Base-by-base conservation (phyloP, 1,284 basidiomycete species). In the Leccinum subrobustum region DNA sequence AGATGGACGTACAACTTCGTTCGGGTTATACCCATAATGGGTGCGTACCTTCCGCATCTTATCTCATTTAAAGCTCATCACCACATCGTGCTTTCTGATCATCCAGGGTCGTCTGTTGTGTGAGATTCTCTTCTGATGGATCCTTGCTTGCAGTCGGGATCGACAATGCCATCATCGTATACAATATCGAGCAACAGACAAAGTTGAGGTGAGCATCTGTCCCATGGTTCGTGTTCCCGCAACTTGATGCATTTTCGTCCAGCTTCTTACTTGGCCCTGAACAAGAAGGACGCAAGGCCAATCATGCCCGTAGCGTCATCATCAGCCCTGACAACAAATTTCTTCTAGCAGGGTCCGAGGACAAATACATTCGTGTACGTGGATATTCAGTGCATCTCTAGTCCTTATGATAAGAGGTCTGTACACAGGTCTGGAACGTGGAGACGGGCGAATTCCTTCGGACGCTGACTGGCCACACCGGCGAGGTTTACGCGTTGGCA, bases 1-100 rank as follows among this genome's bases (percentile, higher is more conserved):
- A 75, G 62, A 75, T 77, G 76, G 73, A 77, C 57, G 68, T 76
- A 50, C 73, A 73, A 56, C 66, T 71, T 55, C 57, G 53, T 29
- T 57, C 60, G n/a, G 60, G 57, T 52, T 68, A 68, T 64, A 31
- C 63, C 57, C 75, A 75, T 55, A 58, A 67, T 7, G 67, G 66
- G 76, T 77, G 33, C 42, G 75, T 66, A n/a, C 57, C 9, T 51
- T 54, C 58, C 48, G 16, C 39, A 50, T 58, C 54, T 54, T 42
- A 57, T 47, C 54, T 54, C 47, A 57, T 47, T 64, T 60, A 14
- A 8, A 52, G 20, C 65, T 64, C 57, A 64, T 54, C 52, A 29
- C 39, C 56, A n/a, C 31, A 9, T 47, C 33, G 33, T 51, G n/a
- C 18, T 56, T 37, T 52, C 47, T 18, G 44, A 37, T 25, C 54